Evolutionary conservation across 345 rosid genomes (phyloP), one percentile per base, ranked within the genome.

Genomic region (Luvunga scandens): DNA sequence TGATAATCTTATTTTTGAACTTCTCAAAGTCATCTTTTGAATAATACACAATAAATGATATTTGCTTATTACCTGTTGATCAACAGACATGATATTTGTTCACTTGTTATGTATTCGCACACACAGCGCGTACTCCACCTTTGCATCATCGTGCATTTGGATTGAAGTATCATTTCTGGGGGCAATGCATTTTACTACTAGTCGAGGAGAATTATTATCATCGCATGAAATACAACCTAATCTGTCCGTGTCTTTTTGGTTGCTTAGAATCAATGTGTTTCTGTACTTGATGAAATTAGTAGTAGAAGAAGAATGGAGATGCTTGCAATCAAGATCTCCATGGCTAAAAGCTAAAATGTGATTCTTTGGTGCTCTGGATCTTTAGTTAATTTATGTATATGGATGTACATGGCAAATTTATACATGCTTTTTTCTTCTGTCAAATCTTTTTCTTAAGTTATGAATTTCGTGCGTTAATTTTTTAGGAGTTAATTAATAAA

Each of bases 11-110:
- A 30, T 60, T 36, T 30, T 72, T 55, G 73, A 71, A 80, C 8
- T 77, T 57, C 45, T 70, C 64, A 31, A 24, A 34, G 55, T 68
- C 79, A 48, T 73, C 45, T 53, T 67, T 24, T 27, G 68, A 76
- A 76, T 76, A 39, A 45, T 72, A 77, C 28, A 55, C 55, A 34
- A 45, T 61, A 45, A 76, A 76, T 36, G 22, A 61, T 25, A 55
- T 56, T 4, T 69, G 59, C 6, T 73, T 42, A 22, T 45, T 1
- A 22, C 34, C 76, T 39, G 27, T 75, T 28, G 67, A 31, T 42
- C 42, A 36, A 36, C 39, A 36, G 6, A 9, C 39, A 76, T 36
- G 22, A 66, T 25, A 53, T 56, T 6, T 69, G 60, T 9, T 73
- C 62, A 16, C 50, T 19, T 2, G 38, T 68, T 59, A 36, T 34